Evolutionary conservation across 345 rosid genomes (phyloP).

Genomic region (Aquilaria yunnanensis): DNA sequence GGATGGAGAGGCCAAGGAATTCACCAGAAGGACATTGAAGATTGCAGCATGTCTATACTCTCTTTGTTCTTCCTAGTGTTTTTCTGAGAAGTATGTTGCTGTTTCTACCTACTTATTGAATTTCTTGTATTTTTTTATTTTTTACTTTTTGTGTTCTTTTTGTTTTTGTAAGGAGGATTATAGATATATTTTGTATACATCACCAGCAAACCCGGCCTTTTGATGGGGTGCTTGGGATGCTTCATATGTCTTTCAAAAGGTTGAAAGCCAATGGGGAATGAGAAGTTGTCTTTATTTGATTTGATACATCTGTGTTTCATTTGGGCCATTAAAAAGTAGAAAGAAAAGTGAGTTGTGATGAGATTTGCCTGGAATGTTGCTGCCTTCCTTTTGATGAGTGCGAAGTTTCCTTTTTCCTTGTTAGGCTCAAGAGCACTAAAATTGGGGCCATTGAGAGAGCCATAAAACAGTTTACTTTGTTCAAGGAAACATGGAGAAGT

Average conservation of each 20-base stretch:
- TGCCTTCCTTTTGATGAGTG: slow-evolving; percentile 23
- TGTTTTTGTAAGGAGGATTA: slow-evolving; percentile 14
- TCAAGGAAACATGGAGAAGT: background rate
- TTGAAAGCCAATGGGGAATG: slow-evolving; percentile 42
- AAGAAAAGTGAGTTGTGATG: slow-evolving; percentile 21
- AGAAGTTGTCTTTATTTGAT: slow-evolving; percentile 37
- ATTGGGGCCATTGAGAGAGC: slow-evolving; percentile 8
- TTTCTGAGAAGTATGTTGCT: slow-evolving; percentile 20
- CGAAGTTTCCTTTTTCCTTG: slow-evolving; percentile 21
- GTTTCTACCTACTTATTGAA: background rate
- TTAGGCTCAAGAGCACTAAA: slow-evolving; percentile 5
- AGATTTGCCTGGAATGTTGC: slow-evolving; percentile 32
- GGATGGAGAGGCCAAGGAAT: slow-evolving; percentile 15
- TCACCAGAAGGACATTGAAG: slow-evolving; percentile 22
- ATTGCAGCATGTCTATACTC: slow-evolving; percentile 18
- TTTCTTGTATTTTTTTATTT: background rate
- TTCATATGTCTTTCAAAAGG: slow-evolving; percentile 52
- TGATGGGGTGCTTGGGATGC: slow-evolving; percentile 40
- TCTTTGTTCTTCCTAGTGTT: slow-evolving; percentile 22
- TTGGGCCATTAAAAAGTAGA: slow-evolving; percentile 29
- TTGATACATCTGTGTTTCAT: slow-evolving; percentile 28
- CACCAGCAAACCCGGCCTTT: slow-evolving; percentile 28
- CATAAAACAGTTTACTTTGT: background rate
- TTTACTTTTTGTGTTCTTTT: slow-evolving; percentile 5
- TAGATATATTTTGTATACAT: slow-evolving; percentile 9